A percentile compares a stretch with the other conserved stretches of the same genome.
Conservation (phyloP, 2,329 filamentous ascomycete genomes). For the Colletotrichum tamarilloi region DNA sequence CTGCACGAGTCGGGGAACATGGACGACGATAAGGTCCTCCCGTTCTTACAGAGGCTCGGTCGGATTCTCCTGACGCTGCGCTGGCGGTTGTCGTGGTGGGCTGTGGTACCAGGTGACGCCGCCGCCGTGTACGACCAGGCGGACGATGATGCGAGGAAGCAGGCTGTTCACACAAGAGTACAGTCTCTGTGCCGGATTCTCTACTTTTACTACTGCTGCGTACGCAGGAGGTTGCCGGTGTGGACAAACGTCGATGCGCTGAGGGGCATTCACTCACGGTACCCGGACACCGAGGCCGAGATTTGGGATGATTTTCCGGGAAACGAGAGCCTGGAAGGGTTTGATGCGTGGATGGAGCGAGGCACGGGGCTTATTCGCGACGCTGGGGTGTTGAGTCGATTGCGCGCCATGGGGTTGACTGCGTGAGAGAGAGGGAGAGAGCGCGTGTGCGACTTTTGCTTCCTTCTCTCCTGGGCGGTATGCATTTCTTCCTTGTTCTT, state of each 20-base stretch:
- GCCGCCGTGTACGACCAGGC: conserved; percentile 40
- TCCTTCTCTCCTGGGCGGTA: no score
- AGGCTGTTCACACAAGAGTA: conserved; percentile 52
- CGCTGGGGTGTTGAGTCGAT: conserved; percentile 46
- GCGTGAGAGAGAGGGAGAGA: neutral
- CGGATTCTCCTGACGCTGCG: conserved; percentile 50
- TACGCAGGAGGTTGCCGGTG: conserved; percentile 52
- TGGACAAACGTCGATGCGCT: conserved; percentile 47
- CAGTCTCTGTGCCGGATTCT: conserved; percentile 53
- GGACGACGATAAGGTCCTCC: conserved; percentile 43
- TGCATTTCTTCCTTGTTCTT: neutral
- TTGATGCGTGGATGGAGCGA: conserved; percentile 51
- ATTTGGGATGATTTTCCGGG: conserved; percentile 56
- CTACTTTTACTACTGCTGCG: conserved; percentile 57
- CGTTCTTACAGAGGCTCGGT: conserved; percentile 24
- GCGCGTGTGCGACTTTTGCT: no score
- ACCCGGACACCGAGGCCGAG: conserved; percentile 50
- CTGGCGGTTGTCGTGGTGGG: conserved; percentile 58
- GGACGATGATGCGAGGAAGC: conserved; percentile 46
- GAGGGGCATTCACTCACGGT: conserved; percentile 52
- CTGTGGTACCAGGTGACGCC: conserved; percentile 47
- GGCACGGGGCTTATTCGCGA: conserved; percentile 51
- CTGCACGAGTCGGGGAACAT: conserved; percentile 19
- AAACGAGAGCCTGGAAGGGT: conserved; percentile 50
- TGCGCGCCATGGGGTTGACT: conserved; percentile 1